Evolutionary conservation across 1,139 yeast genomes (phyloP), one percentile per base, ranked within the genome.

Genomic region (Arxiozyma slooffiae): DNA sequence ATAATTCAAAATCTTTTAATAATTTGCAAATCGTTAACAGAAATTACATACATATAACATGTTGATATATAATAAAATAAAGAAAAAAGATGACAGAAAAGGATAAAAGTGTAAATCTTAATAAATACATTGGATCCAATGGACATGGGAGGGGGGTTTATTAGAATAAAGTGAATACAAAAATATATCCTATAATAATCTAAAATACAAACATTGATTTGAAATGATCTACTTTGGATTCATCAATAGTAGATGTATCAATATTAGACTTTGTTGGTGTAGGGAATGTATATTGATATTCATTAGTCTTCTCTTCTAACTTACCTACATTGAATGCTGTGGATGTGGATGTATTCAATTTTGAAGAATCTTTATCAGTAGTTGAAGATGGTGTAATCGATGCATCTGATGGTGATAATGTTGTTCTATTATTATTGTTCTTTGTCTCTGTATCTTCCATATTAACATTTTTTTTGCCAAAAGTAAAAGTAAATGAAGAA

Each of bases 151-250:
- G 6, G n/a, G 4, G 14, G 6, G 14, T 4, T 30, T 30, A 30
- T 16, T 30, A 30, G 36, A 30, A 30, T 30, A 30, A 30, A 14
- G 11, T 16, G 3, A 11, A 16, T 11, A 30, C 9, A 14, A 4
- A 6, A n/a, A 30, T 30, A 4, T n/a, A 14, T 30, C 7, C 2
- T 14, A 30, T 30, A 11, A 30, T 38, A 23, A 18, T 22, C 41
- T 54, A 61, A 53, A 61, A 61, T 18, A 55, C 45, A 48, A 57
- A 61, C 47, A 54, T 44, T 14, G 60, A 53, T 45, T 46, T 51
- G 48, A 38, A 57, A 22, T 53, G 46, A 39, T 62, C 57, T n/a
- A 62, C 63, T 43, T 57, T 55, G 7, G 52, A 30, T 9, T 57
- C 57, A 44, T 58, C 59, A 20, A 60, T 41, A 6, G 50, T 38